These are phyloP conservation scores for Tolypocladium endophyticum DNA, from an alignment of 2,329 filamentous ascomycete genomes.

Conservation along the genomic window DNA sequence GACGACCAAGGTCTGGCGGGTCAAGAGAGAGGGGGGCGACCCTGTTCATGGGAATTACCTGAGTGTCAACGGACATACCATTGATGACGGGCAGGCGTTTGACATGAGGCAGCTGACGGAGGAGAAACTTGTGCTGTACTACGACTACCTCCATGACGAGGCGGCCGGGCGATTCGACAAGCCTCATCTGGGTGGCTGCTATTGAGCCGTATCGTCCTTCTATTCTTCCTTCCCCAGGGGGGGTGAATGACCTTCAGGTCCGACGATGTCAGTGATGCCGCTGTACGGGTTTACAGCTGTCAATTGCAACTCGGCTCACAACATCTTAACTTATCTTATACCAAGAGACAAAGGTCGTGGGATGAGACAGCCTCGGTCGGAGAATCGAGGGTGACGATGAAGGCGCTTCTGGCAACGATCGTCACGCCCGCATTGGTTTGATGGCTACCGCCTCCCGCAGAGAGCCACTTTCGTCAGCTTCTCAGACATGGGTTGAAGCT, in stretches of 20 bases:
- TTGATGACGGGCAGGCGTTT: constrained; percentile 25
- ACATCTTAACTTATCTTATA: no score
- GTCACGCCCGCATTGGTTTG: no score
- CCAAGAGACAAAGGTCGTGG: background rate
- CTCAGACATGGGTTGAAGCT: background rate
- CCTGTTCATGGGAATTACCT: constrained; percentile 16
- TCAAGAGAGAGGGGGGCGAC: constrained; percentile 10
- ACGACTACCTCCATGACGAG: constrained; percentile 8
- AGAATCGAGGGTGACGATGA: background rate
- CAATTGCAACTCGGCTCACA: no score
- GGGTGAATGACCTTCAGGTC: no score
- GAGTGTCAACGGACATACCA: constrained; percentile 24
- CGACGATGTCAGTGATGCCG: background rate
- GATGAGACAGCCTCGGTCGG: background rate
- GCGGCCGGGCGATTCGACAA: constrained; percentile 2
- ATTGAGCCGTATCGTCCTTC: background rate
- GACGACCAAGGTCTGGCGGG: constrained; percentile 16
- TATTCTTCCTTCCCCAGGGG: background rate
- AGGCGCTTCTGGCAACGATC: background rate
- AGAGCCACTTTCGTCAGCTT: no score
- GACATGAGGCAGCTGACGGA: constrained; percentile 25
- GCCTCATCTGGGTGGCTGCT: constrained; percentile 9
- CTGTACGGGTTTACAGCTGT: background rate
- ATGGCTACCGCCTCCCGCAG: no score
- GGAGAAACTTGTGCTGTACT: constrained; percentile 19